A percentile compares a stretch with the other conserved stretches of the same genome.
phyloP scores from a whole-genome alignment of 2,329 filamentous ascomycete species.

The Sporothrix dimorphospora region DNA sequence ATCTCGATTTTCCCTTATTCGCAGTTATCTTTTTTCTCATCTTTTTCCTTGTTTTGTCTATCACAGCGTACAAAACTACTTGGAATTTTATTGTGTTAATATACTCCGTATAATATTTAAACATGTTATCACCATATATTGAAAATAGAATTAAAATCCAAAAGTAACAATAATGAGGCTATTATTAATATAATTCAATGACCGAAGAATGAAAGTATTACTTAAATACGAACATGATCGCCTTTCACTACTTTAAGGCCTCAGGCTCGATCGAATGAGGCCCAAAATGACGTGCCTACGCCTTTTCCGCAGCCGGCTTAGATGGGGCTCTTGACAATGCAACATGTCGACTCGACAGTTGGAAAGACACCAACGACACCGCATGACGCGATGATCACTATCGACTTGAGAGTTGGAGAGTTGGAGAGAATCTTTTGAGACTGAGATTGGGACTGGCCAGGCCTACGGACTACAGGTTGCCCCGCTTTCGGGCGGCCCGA shows the following conservation, averaged over 20 bases:
- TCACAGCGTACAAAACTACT: background rate
- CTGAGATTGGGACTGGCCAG: background rate
- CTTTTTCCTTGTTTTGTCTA: background rate
- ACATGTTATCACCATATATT: too few relatives aligned
- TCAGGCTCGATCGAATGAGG: background rate
- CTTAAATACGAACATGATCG: background rate
- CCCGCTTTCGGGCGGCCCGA: conserved; percentile 30
- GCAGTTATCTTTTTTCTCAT: background rate
- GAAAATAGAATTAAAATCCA: too few relatives aligned
- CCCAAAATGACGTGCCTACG: background rate
- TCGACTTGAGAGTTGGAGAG: background rate
- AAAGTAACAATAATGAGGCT: too few relatives aligned
- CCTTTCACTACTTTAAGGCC: too few relatives aligned
- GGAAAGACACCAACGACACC: background rate
- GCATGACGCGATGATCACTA: background rate
- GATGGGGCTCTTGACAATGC: background rate
- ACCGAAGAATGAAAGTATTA: background rate
- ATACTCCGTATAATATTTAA: background rate
- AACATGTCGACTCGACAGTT: background rate
- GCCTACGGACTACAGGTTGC: background rate
- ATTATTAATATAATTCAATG: too few relatives aligned
- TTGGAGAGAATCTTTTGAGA: background rate
- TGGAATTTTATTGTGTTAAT: background rate
- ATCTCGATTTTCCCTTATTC: background rate
- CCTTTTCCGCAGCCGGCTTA: background rate